Evolutionary conservation across 345 rosid species (phyloP).

Genomic region (Cardamine resedifolia): DNA sequence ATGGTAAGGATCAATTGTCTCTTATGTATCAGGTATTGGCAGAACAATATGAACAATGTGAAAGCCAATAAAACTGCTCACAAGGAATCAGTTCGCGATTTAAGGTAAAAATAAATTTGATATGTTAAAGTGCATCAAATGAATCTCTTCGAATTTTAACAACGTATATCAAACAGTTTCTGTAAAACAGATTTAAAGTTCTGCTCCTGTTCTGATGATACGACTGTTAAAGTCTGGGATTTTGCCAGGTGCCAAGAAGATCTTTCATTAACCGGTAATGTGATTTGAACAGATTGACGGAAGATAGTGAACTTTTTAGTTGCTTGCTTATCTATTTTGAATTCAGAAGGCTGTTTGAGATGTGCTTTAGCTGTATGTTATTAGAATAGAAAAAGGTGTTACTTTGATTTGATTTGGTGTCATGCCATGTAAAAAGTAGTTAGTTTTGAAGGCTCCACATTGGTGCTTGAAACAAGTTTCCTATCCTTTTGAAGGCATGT

Average conservation of each 20-base stretch:
- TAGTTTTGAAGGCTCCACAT: neutral
- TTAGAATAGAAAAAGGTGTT: constrained; percentile 2
- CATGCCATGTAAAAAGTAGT: constrained; percentile 1
- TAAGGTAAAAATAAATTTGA: constrained; percentile 52
- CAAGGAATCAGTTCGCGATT: constrained; percentile 88
- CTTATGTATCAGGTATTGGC: constrained; percentile 78
- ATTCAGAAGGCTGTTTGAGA: neutral
- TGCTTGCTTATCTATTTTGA: neutral
- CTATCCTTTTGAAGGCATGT: neutral
- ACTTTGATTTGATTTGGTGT: constrained; percentile 6
- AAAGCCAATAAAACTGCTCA: constrained; percentile 95
- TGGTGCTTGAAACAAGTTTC: neutral
- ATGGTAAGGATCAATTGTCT: neutral
- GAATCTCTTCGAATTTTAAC: constrained; percentile 20
- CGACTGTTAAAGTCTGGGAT: constrained; percentile 98
- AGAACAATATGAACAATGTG: constrained; percentile 95
- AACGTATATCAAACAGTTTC: constrained; percentile 60
- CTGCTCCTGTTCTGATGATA: constrained; percentile 97
- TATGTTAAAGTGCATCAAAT: neutral
- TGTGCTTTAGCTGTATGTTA: constrained; percentile 8
- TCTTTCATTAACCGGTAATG: constrained; percentile 85
- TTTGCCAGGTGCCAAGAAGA: constrained; percentile 94
- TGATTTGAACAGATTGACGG: constrained; percentile 34
- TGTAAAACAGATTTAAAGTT: constrained; percentile 97
- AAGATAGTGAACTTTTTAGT: neutral